Evolutionary conservation across 176 grass and related monocot genomes (phyloP).

Genomic region (Carex parvula): DNA sequence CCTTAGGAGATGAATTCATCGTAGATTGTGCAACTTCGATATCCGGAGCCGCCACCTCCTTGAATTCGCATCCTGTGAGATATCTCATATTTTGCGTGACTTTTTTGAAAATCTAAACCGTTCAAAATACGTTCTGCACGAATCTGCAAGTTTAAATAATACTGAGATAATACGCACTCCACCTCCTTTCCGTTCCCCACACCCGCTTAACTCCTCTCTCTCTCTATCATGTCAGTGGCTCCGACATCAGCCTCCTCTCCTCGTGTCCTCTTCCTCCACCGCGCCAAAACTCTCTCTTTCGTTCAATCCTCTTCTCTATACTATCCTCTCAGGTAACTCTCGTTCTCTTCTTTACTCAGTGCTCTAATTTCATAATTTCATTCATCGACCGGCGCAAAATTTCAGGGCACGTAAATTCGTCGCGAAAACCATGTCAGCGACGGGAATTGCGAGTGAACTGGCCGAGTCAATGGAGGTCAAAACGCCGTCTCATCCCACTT

Average conservation of each 20-base stretch:
- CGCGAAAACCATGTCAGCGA: conserved; percentile 14
- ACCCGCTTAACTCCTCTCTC: background rate
- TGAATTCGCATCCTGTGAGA: no score
- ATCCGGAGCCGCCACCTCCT: conserved; percentile 5
- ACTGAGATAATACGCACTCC: no score
- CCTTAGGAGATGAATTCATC: no score
- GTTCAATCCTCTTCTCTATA: background rate
- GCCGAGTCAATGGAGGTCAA: conserved; percentile 28
- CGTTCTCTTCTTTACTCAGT: background rate
- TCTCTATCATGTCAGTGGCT: conserved; percentile 21
- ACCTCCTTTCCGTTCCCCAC: background rate
- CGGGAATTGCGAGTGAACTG: conserved; percentile 22
- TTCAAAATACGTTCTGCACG: no score
- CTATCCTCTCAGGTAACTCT: conserved; percentile 1
- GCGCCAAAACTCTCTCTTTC: background rate
- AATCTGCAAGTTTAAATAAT: no score
- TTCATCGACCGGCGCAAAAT: conserved; percentile 18
- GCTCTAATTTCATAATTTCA: background rate
- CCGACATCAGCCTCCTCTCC: background rate
- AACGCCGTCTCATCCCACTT: conserved; percentile 79
- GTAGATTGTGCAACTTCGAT: background rate
- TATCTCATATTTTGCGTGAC: no score
- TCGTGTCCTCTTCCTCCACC: conserved; percentile 9
- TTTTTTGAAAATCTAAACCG: no score
- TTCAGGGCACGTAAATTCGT: background rate